Conservation (phyloP, 139 green algal species). For the Eudorina sp. region DNA sequence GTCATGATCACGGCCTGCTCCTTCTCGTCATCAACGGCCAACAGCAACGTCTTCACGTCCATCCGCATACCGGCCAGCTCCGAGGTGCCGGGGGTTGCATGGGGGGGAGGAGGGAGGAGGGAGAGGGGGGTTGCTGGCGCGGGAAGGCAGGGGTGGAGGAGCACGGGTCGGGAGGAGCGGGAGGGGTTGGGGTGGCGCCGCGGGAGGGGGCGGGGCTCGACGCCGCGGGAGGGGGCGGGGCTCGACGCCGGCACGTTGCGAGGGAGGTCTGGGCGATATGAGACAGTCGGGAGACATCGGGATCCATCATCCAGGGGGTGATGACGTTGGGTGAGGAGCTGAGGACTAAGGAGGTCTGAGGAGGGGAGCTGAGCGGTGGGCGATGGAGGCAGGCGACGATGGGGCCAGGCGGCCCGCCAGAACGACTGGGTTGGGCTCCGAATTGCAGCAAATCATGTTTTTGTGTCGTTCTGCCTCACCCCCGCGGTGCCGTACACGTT, state of each 20-base stretch:
- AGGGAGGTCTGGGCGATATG: no score
- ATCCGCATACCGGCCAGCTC: slow-evolving; percentile 49
- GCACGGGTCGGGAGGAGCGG: background rate
- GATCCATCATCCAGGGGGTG: no score
- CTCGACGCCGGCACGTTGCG: no score
- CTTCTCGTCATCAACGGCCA: background rate
- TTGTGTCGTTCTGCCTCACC: background rate
- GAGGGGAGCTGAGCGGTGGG: background rate
- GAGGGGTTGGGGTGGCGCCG: no score
- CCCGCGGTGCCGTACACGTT: background rate
- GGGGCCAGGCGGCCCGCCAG: background rate
- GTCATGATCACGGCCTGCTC: slow-evolving; percentile 61
- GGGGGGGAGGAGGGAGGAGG: background rate
- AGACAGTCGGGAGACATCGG: no score
- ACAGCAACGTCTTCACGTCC: slow-evolving; percentile 27
- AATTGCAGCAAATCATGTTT: background rate
- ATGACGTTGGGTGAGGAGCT: no score
- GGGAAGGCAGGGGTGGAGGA: background rate
- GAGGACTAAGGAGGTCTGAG: no score
- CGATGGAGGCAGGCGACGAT: background rate
- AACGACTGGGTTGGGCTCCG: background rate
- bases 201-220: no score
- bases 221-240: no score
- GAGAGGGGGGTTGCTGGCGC: no score
- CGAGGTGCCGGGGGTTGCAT: slow-evolving; percentile 35